These are phyloP conservation scores for Eremomyces bilateralis DNA, from an alignment of 495 filamentous ascomycete genomes.

Conservation along the genomic window DNA sequence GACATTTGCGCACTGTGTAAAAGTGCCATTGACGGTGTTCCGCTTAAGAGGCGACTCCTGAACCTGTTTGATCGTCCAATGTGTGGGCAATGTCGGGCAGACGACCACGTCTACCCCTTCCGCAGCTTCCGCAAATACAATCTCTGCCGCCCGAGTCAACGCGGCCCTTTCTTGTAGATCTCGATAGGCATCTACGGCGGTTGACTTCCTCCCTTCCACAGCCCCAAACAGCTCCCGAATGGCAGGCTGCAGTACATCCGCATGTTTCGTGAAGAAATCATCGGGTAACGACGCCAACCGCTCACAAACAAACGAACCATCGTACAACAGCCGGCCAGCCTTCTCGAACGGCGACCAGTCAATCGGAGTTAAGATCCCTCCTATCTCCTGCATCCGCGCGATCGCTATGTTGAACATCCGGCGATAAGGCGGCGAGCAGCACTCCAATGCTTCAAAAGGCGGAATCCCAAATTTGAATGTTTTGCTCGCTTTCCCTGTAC, in stretches of 20 bases:
- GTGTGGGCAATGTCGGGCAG: conserved; percentile 37
- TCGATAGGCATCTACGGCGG: conserved; percentile 31
- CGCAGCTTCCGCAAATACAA: conserved; percentile 22
- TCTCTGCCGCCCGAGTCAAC: conserved; percentile 26
- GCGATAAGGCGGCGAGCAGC: conserved; percentile 24
- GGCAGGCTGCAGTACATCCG: conserved; percentile 29
- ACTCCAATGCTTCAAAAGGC: conserved; percentile 22
- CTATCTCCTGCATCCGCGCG: conserved; percentile 21
- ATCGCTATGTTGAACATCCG: conserved; percentile 25
- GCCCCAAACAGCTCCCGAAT: conserved; percentile 28
- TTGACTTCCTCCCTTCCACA: conserved; percentile 23
- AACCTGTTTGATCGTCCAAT: conserved; percentile 36
- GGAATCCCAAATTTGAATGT: conserved; percentile 34
- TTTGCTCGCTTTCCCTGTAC: conserved; percentile 22
- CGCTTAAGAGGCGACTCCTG: conserved; percentile 29
- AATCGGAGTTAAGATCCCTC: conserved; percentile 24
- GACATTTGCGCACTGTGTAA: conserved; percentile 44
- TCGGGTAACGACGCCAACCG: conserved; percentile 28
- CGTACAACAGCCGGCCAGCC: conserved; percentile 35
- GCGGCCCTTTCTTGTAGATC: conserved; percentile 27
- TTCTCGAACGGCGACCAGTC: conserved; percentile 33
- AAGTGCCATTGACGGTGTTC: conserved; percentile 35
- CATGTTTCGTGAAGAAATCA: conserved; percentile 20
- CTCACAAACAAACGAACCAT: conserved; percentile 32
- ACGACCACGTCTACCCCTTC: conserved; percentile 33